phyloP scores from a whole-genome alignment of 2,329 filamentous ascomycete species.

The Lasiodiplodia sp. region DNA sequence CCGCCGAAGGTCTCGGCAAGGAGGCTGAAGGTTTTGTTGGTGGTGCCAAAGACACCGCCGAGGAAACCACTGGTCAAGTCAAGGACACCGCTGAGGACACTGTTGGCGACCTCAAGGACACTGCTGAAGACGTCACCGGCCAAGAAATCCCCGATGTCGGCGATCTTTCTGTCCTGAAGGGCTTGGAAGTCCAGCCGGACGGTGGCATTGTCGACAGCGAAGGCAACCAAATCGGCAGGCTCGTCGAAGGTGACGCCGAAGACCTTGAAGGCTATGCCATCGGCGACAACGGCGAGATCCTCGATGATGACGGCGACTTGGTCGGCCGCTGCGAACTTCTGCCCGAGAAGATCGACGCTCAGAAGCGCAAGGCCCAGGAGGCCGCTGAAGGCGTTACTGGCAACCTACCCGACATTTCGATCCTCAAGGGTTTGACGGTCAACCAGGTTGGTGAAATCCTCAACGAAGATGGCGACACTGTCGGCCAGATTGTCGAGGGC shows the following conservation, averaged over 20 bases:
- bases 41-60: slow-evolving; percentile 34
- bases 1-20: slow-evolving; percentile 32
- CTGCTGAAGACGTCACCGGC: slow-evolving; percentile 35
- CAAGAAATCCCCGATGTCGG: slow-evolving; percentile 49
- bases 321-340: slow-evolving; percentile 61
- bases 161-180: slow-evolving; percentile 57
- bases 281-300: slow-evolving; percentile 62
- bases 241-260: slow-evolving; percentile 61
- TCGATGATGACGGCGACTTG: slow-evolving; percentile 62
- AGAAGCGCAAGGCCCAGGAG: slow-evolving; percentile 43
- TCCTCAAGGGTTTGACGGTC: slow-evolving; percentile 57
- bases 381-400: slow-evolving; percentile 39
- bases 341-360: slow-evolving; percentile 52
- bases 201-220: slow-evolving; percentile 61
- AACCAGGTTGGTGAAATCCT: slow-evolving; percentile 57
- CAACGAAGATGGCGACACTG: slow-evolving; percentile 59
- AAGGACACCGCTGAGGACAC: slow-evolving; percentile 35
- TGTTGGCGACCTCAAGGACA: slow-evolving; percentile 34
- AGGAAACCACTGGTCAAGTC: slow-evolving; percentile 33
- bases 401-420: slow-evolving; percentile 54
- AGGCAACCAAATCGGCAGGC: slow-evolving; percentile 57
- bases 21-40: slow-evolving; percentile 29
- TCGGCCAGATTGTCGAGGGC: slow-evolving; percentile 57
- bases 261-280: slow-evolving; percentile 61
- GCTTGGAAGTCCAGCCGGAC: slow-evolving; percentile 61